Base-by-base conservation (phyloP, 257 asterid species). In the Plantago elongata region DNA sequence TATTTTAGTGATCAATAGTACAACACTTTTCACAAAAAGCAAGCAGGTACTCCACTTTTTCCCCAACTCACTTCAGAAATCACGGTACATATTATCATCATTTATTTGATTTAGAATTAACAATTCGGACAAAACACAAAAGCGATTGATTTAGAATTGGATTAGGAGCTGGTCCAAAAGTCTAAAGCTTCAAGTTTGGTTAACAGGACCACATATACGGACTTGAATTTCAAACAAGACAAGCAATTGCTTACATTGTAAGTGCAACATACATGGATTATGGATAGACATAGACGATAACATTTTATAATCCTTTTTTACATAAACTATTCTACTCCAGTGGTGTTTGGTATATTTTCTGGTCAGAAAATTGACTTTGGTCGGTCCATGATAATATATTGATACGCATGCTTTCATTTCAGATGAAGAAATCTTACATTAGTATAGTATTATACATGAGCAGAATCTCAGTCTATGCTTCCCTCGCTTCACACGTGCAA, bases 141-240 rank as follows among this genome's bases (percentile, higher is more conserved):
- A 22, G 40, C 10, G 37, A 8, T 9, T 11, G 4, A 37, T n/a
- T 30, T 13, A n/a, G 13, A 27, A 56, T 22, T 56, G 61, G 61
- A 56, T 13, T 56, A 56, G 45, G 47, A 56, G 14, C 45, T 18
- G 61, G 40, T 43, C 50, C 13, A 46, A 34, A 54, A 38, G 62
- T 12, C 62, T 38, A 57, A 55, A 57, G 13, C 48, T 57, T 37
- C 62, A 37, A 57, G 48, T 57, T 57, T 57, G 62, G 62, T 57
- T 38, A 43, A 38, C 48, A 57, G 27, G 47, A 56, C 45, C 45
- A 56, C 61, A 18, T 9, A 43, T 57, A 57, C 62, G 62, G 37
- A 38, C 62, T 57, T 57, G 62, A 13, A 37, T 38, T 14, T 56
- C 27, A n/a, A 37, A 57, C 59, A 34, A 57, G 16, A 57, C 18